Base-by-base conservation (phyloP, 1,284 basidiomycete species). In the Prillingera fragicola region DNA sequence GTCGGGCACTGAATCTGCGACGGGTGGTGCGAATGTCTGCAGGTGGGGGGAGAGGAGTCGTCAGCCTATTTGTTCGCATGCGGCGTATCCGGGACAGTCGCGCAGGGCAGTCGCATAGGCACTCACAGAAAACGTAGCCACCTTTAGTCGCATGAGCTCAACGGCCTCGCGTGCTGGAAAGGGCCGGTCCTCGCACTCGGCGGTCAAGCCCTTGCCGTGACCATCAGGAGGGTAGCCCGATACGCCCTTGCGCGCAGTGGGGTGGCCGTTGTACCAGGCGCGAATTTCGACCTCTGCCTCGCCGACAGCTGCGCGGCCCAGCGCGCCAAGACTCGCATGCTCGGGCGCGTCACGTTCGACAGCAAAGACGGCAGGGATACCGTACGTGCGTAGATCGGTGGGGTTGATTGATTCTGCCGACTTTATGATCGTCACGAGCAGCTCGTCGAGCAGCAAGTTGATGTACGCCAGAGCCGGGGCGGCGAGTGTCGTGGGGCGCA, bases 231-330 rank as follows among this genome's bases (percentile, higher is more conserved):
- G 48, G 40, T 61, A 64, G 10, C 61, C 65, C 18, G 32, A 40
- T 17, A 46, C 50, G 32, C 42, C 52, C 28, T 38, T 33, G 14
- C 41, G 51, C 3, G 41, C 43, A 6, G 38, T 51, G 62, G 70
- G 37, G 69, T 64, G 33, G 70, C 75, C 35, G 76, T 85, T 52
- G 80, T 79, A 59, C 74, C 89, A 91, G 8, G 84, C 84, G 59
- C 85, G 78, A 37, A 92, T 70, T 71, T 94, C 90, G 37, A 95
- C 75, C 64, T 95, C 90, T 0, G 90, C 90, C 72, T 94, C 90
- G 33, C 88, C 74, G n/a, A 92, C 74, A 5, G 88, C 87, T 62
- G 89, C 85, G 70, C 91, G 87, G 24, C 87, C 89, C 28, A 92
- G 75, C 36, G 78, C 74, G 17, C 60, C 40, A 3, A 61, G 45